These are phyloP conservation scores for Carex pumila DNA, from an alignment of 176 grass and related monocot genomes.

Conservation along the genomic window DNA sequence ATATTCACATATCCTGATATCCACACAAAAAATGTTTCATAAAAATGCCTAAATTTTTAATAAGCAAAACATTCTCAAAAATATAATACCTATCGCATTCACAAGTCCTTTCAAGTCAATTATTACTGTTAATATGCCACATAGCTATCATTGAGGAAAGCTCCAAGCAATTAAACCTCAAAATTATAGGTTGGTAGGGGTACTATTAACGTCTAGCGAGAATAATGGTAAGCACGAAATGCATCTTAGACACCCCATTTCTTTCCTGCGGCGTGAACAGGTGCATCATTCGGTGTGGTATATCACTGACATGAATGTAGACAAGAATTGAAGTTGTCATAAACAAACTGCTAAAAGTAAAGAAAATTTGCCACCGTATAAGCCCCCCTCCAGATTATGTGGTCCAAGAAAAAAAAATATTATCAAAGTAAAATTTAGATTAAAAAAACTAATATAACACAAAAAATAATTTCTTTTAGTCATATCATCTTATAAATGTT, in stretches of 20 bases:
- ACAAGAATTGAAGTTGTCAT: background rate
- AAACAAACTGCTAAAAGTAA: background rate
- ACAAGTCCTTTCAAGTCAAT: background rate
- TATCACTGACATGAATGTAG: background rate
- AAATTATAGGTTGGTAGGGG: background rate
- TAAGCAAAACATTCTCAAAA: background rate
- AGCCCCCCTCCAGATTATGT: too few relatives aligned
- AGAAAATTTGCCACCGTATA: background rate
- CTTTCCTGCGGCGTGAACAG: background rate
- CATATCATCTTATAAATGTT: background rate
- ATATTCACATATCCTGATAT: background rate
- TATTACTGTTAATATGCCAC: background rate
- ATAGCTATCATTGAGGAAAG: background rate
- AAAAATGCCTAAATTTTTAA: background rate
- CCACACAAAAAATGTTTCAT: background rate
- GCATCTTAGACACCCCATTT: background rate
- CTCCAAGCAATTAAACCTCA: background rate
- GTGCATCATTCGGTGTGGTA: background rate
- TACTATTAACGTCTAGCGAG: background rate
- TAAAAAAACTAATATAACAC: background rate
- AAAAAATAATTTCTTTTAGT: background rate
- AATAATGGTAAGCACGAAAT: background rate
- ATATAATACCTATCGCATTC: background rate
- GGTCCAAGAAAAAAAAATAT: too few relatives aligned
- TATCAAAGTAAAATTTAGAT: background rate